These are phyloP conservation scores for Tetrahymena thermophila DNA, from an alignment of 73 alveolate genomes.

Conservation along the genomic window DNA sequence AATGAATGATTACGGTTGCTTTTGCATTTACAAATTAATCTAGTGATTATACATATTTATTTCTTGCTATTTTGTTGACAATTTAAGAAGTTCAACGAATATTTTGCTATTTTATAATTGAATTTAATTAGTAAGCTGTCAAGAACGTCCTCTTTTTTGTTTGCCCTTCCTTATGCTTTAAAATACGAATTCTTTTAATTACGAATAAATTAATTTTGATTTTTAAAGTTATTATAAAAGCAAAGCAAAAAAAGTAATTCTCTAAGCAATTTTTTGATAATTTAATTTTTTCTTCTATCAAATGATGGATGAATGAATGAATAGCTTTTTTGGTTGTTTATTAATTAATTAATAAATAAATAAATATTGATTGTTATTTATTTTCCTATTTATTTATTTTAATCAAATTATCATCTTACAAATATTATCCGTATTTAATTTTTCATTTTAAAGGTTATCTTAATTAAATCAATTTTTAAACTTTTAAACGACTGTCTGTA, in stretches of 20 bases:
- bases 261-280: background rate
- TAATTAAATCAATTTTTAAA: background rate
- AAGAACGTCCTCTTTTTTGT: background rate
- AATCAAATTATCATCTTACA: background rate
- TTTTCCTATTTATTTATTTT: background rate
- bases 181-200: background rate
- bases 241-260: background rate
- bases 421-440: too few relatives aligned
- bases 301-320: background rate
- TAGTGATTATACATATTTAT: background rate
- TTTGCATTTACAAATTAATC: background rate
- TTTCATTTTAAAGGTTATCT: background rate
- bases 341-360: too few relatives aligned
- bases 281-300: background rate
- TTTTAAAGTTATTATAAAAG: background rate
- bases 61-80: background rate
- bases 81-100: background rate
- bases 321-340: background rate
- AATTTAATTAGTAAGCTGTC: background rate
- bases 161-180: background rate
- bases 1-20: background rate
- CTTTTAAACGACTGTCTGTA: background rate
- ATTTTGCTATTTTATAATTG: background rate
- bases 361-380: background rate
- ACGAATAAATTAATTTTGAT: background rate